Percentiles rank a stretch among this genome's conserved stretches.
These are phyloP conservation scores for Aschersonia sp. DNA, from an alignment of 2,329 filamentous ascomycete species.

Conservation along the genomic window DNA sequence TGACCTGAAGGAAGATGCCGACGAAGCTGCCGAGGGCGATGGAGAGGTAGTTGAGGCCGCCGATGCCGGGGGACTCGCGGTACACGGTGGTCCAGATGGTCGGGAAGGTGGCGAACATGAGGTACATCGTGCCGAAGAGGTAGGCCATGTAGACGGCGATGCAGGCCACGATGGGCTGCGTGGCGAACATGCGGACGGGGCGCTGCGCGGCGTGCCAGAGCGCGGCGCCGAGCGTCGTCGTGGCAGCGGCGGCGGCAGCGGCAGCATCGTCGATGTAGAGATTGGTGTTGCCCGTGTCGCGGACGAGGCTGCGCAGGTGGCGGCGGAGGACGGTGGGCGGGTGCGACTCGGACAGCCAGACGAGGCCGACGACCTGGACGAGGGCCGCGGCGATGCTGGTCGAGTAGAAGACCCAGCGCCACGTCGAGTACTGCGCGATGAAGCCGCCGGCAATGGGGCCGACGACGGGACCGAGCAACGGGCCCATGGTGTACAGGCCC, in stretches of 20 bases:
- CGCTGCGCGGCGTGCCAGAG: slow-evolving; percentile 19
- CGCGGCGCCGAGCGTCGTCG: not conserved
- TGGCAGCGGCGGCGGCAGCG: not conserved
- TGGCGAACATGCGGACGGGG: slow-evolving; percentile 28
- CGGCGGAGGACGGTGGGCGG: slow-evolving; percentile 10
- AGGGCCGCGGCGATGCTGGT: slow-evolving; percentile 12
- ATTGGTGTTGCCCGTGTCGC: slow-evolving; percentile 2
- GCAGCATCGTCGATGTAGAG: not conserved
- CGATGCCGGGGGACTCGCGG: slow-evolving; percentile 23
- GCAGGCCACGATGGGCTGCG: slow-evolving; percentile 31
- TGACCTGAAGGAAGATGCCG: slow-evolving; percentile 30
- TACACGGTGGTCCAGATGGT: slow-evolving; percentile 28
- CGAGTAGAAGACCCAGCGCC: slow-evolving; percentile 23
- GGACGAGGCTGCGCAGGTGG: slow-evolving; percentile 2
- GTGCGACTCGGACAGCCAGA: slow-evolving; percentile 16
- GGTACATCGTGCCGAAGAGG: slow-evolving; percentile 34
- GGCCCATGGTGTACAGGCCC: slow-evolving; percentile 45
- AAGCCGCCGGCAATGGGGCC: slow-evolving; percentile 23
- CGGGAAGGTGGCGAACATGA: slow-evolving; percentile 35
- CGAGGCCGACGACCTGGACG: slow-evolving; percentile 10
- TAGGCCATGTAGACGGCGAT: slow-evolving; percentile 31
- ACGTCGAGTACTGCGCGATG: slow-evolving; percentile 14
- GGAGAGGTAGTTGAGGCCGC: slow-evolving; percentile 34
- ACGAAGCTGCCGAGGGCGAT: slow-evolving; percentile 33
- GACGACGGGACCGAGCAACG: slow-evolving; percentile 38